Percentiles rank a stretch among this genome's conserved stretches.
Evolutionary conservation across 1,284 basidiomycete species (phyloP).

Genomic region (Sporisorium scitamineum): DNA sequence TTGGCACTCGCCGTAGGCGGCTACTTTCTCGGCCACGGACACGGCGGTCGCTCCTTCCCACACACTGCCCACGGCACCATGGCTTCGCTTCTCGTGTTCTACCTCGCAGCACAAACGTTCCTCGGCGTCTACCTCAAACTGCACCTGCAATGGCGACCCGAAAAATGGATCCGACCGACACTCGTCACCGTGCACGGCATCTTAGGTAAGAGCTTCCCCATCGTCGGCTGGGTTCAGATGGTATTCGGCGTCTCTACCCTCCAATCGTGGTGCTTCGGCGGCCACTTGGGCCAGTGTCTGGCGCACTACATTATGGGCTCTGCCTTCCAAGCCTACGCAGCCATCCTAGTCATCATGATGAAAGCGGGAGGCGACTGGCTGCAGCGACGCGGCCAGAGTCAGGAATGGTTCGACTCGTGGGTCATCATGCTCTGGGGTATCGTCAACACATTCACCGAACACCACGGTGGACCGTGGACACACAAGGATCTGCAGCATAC

Average conservation of each 20-base stretch:
- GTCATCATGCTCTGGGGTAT: conserved; percentile 85
- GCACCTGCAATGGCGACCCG: conserved; percentile 79
- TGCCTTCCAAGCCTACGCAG: conserved; percentile 80
- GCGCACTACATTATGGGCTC: conserved; percentile 77
- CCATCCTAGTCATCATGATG: conserved; percentile 84
- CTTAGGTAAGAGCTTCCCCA: conserved; percentile 85
- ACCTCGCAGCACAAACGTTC: conserved; percentile 73
- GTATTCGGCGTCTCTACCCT: conserved; percentile 61
- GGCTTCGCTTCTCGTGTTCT: conserved; percentile 58
- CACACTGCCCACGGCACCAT: conserved; percentile 66
- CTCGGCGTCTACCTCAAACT: conserved; percentile 92
- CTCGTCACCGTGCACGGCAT: conserved; percentile 81
- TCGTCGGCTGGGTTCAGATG: conserved; percentile 77
- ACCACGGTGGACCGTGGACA: conserved; percentile 71
- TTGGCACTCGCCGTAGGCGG: conserved; percentile 58
- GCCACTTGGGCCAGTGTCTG: conserved; percentile 71
- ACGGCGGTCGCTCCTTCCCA: conserved; percentile 63
- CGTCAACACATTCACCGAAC: conserved; percentile 92
- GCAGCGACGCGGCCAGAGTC: conserved; percentile 72
- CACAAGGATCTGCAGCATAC: conserved; percentile 96
- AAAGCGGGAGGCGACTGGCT: conserved; percentile 87
- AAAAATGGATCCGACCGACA: conserved; percentile 80
- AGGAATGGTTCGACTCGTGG: conserved; percentile 91
- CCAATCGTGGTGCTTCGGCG: conserved; percentile 78
- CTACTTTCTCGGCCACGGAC: conserved; percentile 63